Conservation (phyloP, 306 rosid genomes). For the Vicia faba region DNA sequence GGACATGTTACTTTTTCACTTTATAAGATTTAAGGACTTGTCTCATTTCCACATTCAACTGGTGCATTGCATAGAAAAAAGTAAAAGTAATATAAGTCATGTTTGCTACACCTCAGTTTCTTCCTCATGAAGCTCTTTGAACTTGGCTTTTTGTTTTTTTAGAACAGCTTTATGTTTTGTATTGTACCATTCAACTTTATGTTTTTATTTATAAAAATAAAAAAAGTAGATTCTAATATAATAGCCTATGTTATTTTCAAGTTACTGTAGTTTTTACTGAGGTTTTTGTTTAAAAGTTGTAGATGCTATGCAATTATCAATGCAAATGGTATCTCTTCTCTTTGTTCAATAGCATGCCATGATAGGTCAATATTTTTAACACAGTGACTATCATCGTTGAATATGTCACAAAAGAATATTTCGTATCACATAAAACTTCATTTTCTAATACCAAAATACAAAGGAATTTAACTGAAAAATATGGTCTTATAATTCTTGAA, state of each 20-base stretch:
- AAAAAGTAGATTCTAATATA: too few species aligned
- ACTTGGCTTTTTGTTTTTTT: neutral
- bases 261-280: too few species aligned
- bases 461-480: neutral
- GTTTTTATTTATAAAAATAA: too few species aligned
- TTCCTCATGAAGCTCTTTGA: slow-evolving; percentile 3
- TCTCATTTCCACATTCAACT: slow-evolving; percentile 17
- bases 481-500: neutral
- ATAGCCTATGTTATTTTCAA: too few species aligned
- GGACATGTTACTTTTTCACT: neutral
- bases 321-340: too few species aligned
- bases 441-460: neutral
- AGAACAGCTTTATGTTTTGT: neutral
- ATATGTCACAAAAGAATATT: too few species aligned
- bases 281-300: too few species aligned
- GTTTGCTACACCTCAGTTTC: slow-evolving; percentile 13
- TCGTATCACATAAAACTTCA: too few species aligned
- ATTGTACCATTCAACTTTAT: neutral
- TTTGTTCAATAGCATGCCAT: too few species aligned
- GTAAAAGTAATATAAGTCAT: slow-evolving; percentile 11
- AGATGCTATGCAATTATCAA: neutral
- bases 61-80: neutral
- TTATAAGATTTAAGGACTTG: neutral
- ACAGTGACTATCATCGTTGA: too few species aligned
- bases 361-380: too few species aligned